Conservation (phyloP, 2,329 filamentous ascomycete genomes). For the Metarhizium rileyi region DNA sequence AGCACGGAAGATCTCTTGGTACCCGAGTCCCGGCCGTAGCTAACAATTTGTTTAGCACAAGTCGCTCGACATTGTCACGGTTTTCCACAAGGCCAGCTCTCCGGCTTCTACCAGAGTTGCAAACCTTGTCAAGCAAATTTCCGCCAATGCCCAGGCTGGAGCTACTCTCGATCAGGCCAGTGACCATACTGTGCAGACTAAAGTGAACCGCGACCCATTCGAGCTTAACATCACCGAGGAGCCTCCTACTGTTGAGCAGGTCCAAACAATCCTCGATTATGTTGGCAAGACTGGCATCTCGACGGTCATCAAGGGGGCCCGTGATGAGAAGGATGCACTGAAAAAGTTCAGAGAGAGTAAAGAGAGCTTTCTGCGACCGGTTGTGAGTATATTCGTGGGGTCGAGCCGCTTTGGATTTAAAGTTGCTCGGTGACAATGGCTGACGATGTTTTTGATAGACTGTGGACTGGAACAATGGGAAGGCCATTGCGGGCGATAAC, state of each 20-base stretch:
- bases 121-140: slow-evolving; percentile 70
- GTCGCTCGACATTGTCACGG: slow-evolving; percentile 81
- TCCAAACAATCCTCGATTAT: slow-evolving; percentile 77
- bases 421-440: neutral
- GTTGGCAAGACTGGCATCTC: slow-evolving; percentile 53
- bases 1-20: neutral
- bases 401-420: neutral
- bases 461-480: slow-evolving; percentile 92
- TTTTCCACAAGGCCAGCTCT: slow-evolving; percentile 80
- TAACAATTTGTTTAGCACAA: slow-evolving; percentile 47
- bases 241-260: slow-evolving; percentile 70
- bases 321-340: slow-evolving; percentile 65
- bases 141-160: slow-evolving; percentile 55
- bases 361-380: slow-evolving; percentile 61
- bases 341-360: slow-evolving; percentile 64
- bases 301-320: slow-evolving; percentile 63
- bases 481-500: slow-evolving; percentile 65
- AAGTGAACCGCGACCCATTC: slow-evolving; percentile 55
- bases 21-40: slow-evolving; percentile 3
- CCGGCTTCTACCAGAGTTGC: slow-evolving; percentile 64
- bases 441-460: slow-evolving; percentile 26
- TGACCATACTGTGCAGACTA: slow-evolving; percentile 50
- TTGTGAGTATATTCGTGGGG: slow-evolving; percentile 46
- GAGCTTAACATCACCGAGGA: slow-evolving; percentile 78
- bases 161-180: slow-evolving; percentile 68